Evolutionary conservation across 2,329 filamentous ascomycete species (phyloP).

Genomic region (Lachnellula arida): DNA sequence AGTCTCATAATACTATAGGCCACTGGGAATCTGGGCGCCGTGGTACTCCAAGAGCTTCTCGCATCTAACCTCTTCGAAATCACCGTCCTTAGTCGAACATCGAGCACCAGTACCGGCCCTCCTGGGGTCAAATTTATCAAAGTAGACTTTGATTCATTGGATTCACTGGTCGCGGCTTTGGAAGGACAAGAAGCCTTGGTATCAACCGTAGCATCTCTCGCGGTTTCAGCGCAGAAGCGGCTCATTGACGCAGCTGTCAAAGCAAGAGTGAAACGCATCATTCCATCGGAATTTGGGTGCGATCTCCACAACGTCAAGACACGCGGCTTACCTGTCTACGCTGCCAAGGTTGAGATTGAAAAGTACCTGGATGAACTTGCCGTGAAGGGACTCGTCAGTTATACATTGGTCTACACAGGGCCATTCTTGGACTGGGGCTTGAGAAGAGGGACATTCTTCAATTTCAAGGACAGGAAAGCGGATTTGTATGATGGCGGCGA

Average conservation of each 20-base stretch:
- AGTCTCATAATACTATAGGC: constrained; percentile 13
- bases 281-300: constrained; percentile 52
- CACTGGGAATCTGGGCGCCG: constrained; percentile 20
- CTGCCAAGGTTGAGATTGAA: constrained; percentile 43
- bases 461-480: constrained; percentile 38
- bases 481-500: constrained; percentile 49
- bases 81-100: constrained; percentile 44
- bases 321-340: constrained; percentile 45
- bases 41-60: constrained; percentile 22
- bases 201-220: constrained; percentile 37
- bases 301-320: constrained; percentile 37
- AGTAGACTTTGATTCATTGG: constrained; percentile 40
- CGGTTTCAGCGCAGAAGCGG: constrained; percentile 40
- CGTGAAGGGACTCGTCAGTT: constrained; percentile 41
- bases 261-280: constrained; percentile 55
- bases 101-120: constrained; percentile 14
- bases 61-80: constrained; percentile 36
- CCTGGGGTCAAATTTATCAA: constrained; percentile 39
- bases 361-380: constrained; percentile 37
- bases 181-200: constrained; percentile 54
- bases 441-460: constrained; percentile 39
- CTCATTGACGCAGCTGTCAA: constrained; percentile 54
- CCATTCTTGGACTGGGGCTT: constrained; percentile 55
- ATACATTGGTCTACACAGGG: constrained; percentile 48
- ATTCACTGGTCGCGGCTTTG: constrained; percentile 43